Evolutionary conservation across 371 early-diverging fungal genomes (phyloP).

Genomic region (Globomyces sp.): DNA sequence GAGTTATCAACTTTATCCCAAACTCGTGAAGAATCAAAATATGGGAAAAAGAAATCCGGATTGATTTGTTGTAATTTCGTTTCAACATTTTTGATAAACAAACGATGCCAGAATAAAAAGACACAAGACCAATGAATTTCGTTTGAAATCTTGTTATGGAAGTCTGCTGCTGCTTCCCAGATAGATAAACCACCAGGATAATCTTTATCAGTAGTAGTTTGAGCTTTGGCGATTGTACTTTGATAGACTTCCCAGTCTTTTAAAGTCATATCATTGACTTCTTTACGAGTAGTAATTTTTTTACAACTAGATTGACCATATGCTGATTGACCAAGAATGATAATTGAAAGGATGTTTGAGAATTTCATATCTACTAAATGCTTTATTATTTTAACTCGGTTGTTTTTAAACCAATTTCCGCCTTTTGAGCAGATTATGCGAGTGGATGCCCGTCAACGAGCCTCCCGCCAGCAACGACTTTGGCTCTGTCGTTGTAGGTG

Average conservation of each 20-base stretch:
- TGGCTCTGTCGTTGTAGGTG: too few species aligned
- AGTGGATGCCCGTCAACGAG: too few species aligned
- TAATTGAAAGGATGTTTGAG: too few species aligned
- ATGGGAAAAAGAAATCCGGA: conserved; percentile 49
- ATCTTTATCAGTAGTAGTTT: not conserved
- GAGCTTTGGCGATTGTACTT: not conserved
- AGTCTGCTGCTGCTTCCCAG: conserved; percentile 30
- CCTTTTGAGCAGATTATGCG: too few species aligned
- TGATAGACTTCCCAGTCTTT: not conserved
- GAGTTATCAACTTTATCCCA: conserved; percentile 31
- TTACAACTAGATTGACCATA: not conserved
- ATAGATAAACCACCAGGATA: not conserved
- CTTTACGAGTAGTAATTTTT: conserved; percentile 1
- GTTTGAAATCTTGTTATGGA: conserved; percentile 15
- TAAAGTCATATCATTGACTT: not conserved
- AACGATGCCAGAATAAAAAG: conserved; percentile 31
- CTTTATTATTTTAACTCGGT: too few species aligned
- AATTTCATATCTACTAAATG: too few species aligned
- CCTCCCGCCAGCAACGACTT: too few species aligned
- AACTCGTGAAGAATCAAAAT: conserved; percentile 47
- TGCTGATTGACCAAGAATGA: too few species aligned
- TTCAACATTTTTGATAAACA: conserved; percentile 31
- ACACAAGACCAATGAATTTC: conserved; percentile 22
- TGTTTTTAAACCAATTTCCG: too few species aligned
- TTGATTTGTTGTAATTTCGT: conserved; percentile 39